These are phyloP conservation scores for Helicostylum pulchrum DNA, from an alignment of 192 early-diverging fungal genomes.

Conservation along the genomic window DNA sequence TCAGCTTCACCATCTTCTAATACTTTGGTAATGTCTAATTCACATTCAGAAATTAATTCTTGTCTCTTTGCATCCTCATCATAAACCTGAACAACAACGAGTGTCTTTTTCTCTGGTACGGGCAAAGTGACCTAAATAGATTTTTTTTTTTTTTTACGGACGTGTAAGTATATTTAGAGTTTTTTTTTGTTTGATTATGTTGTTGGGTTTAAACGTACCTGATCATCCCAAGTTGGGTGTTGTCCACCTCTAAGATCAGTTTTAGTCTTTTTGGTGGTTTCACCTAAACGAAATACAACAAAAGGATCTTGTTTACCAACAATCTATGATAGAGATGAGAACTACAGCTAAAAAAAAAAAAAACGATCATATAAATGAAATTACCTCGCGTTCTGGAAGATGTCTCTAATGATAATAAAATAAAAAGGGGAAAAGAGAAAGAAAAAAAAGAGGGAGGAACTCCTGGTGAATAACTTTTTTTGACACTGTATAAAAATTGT, in stretches of 20 bases:
- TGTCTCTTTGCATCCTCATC: conserved; percentile 54
- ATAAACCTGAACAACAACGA: conserved; percentile 40
- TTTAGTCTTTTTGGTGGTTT: conserved; percentile 39
- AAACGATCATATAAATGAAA: no score
- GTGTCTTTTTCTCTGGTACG: conserved; percentile 45
- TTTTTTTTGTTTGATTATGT: background rate
- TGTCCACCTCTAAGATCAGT: conserved; percentile 57
- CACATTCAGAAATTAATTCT: conserved; percentile 50
- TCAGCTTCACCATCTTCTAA: conserved; percentile 51
- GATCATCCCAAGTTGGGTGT: conserved; percentile 55
- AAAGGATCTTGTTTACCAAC: conserved; percentile 58
- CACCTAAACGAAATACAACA: conserved; percentile 46
- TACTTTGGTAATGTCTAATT: conserved; percentile 48
- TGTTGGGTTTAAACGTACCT: conserved; percentile 33
- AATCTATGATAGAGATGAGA: conserved; percentile 11
- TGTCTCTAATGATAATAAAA: conserved; percentile 22
- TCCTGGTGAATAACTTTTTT: background rate
- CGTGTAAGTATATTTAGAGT: background rate
- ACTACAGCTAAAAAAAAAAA: background rate
- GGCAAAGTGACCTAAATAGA: conserved; percentile 39
- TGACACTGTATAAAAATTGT: background rate
- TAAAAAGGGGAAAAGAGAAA: background rate
- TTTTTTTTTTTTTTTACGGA: background rate
- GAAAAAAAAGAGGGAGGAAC: background rate
- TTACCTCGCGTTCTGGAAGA: conserved; percentile 40